phyloP scores from a whole-genome alignment of 2,329 filamentous ascomycete genomes.

The Pseudogymnoascus sp. region DNA sequence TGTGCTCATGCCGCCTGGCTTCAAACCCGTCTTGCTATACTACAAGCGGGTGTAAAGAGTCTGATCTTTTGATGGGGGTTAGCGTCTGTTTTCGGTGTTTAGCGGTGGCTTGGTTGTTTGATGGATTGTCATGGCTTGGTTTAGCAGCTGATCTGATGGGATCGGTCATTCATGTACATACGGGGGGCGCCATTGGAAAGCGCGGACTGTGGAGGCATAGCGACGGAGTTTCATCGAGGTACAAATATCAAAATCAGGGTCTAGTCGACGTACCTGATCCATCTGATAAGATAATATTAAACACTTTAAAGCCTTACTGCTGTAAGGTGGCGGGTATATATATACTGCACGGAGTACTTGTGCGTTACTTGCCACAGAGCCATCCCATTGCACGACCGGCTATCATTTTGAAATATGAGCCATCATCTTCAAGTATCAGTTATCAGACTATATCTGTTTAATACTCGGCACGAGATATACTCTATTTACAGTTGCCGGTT shows the following conservation, averaged over 20 bases:
- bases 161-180: background rate
- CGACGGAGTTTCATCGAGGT: background rate
- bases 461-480: background rate
- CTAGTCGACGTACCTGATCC: background rate
- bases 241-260: background rate
- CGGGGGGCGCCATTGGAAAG: background rate
- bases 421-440: background rate
- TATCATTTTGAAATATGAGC: background rate
- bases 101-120: background rate
- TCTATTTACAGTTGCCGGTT: background rate
- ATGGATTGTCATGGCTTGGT: background rate
- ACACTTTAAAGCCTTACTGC: background rate
- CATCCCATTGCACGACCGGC: background rate
- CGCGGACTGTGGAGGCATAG: background rate
- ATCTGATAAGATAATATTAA: constrained; percentile 3
- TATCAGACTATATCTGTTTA: background rate
- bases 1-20: background rate
- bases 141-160: background rate
- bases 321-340: background rate
- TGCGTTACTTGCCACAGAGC: background rate
- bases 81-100: background rate
- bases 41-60: background rate
- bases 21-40: constrained; percentile 1
- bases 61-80: background rate
- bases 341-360: background rate